Conservation (phyloP, 495 filamentous ascomycete genomes). For the Podospora pseudocomata region DNA sequence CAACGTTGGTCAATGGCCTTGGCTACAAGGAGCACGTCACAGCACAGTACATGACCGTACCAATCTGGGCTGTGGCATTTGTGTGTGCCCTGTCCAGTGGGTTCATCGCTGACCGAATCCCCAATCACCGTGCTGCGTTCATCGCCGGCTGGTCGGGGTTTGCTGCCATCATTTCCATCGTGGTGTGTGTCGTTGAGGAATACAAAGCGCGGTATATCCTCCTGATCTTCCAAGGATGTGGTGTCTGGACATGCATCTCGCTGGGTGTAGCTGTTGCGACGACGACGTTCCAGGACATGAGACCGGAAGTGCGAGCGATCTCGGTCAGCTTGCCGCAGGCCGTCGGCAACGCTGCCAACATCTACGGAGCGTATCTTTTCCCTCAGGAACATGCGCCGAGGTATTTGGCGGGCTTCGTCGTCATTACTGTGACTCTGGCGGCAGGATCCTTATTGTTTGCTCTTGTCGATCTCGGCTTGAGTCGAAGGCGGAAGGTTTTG, state of each 20-base stretch:
- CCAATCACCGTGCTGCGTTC: slow-evolving; percentile 24
- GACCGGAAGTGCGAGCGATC: slow-evolving; percentile 43
- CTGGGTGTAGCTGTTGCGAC: slow-evolving; percentile 44
- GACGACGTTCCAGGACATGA: slow-evolving; percentile 40
- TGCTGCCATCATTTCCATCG: slow-evolving; percentile 41
- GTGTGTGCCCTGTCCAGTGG: slow-evolving; percentile 35
- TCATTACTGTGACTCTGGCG: slow-evolving; percentile 13
- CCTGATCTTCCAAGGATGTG: slow-evolving; percentile 50
- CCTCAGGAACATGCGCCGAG: slow-evolving; percentile 28
- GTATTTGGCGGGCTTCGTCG: slow-evolving; percentile 29
- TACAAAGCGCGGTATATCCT: slow-evolving; percentile 49
- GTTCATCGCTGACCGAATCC: slow-evolving; percentile 29
- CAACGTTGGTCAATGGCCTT: slow-evolving; percentile 46
- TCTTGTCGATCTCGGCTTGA: neutral
- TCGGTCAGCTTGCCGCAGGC: slow-evolving; percentile 49
- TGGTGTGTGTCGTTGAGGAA: slow-evolving; percentile 43
- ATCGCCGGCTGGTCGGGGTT: slow-evolving; percentile 41
- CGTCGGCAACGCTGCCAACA: slow-evolving; percentile 48
- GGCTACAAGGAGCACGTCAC: slow-evolving; percentile 40
- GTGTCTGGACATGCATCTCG: slow-evolving; percentile 47
- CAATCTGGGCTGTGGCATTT: slow-evolving; percentile 46
- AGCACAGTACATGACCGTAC: slow-evolving; percentile 42
- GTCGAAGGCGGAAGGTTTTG: neutral
- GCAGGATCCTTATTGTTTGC: neutral
- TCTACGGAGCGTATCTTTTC: slow-evolving; percentile 45